phyloP scores from a whole-genome alignment of 78 protist species.

The Diacronema lutheri region DNA sequence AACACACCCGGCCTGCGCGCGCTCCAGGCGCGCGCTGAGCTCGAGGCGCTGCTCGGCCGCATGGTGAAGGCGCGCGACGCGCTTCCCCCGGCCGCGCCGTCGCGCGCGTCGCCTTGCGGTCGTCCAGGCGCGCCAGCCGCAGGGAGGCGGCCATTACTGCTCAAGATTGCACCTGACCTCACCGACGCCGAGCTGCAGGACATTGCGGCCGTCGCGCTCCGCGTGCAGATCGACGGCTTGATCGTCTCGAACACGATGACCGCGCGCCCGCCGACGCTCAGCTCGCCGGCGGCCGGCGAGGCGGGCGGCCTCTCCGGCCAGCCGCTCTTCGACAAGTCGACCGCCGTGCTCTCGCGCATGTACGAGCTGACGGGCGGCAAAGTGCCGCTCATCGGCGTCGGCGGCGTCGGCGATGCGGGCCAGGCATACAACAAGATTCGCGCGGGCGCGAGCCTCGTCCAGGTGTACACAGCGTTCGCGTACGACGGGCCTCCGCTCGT shows the following conservation, averaged over 20 bases:
- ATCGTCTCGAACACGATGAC: constrained; percentile 76
- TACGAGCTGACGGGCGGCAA: constrained; percentile 68
- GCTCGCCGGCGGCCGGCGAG: neutral
- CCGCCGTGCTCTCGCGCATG: constrained; percentile 42
- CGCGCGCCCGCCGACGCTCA: constrained; percentile 19
- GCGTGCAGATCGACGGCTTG: constrained; percentile 59
- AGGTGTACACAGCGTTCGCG: constrained; percentile 62
- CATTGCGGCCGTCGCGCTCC: constrained; percentile 43
- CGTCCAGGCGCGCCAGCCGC: no score
- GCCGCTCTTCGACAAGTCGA: constrained; percentile 58
- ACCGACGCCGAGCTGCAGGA: constrained; percentile 32
- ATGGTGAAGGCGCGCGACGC: neutral
- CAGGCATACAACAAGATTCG: constrained; percentile 74
- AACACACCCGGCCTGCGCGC: constrained; percentile 78
- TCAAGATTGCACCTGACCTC: constrained; percentile 84
- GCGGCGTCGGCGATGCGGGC: constrained; percentile 59
- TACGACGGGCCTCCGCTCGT: constrained; percentile 48
- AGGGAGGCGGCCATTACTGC: constrained; percentile 71
- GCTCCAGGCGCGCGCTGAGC: constrained; percentile 40
- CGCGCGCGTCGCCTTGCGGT: no score
- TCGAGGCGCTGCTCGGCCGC: neutral
- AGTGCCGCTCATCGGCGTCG: constrained; percentile 67
- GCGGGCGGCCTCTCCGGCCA: constrained; percentile 76
- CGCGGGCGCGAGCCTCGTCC: constrained; percentile 71
- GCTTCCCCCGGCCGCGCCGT: neutral